Conservation (phyloP, 2,329 filamentous ascomycete genomes). For the Chaetomiaceae sp. region DNA sequence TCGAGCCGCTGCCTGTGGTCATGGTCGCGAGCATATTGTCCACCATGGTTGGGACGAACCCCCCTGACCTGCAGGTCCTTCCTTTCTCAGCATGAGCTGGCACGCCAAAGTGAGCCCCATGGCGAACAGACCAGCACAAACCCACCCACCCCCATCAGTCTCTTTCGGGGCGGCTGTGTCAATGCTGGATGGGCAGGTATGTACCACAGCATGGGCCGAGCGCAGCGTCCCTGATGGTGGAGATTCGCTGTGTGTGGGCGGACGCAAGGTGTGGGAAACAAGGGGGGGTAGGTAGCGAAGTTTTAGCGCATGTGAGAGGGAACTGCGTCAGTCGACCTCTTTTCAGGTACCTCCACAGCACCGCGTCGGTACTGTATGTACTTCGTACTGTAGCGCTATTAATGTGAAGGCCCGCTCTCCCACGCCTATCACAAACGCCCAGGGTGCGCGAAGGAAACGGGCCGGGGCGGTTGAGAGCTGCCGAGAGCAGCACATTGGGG, state of each 20-base stretch:
- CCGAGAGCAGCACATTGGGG: background rate
- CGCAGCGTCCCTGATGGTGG: background rate
- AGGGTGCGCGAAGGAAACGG: slow-evolving; percentile 1
- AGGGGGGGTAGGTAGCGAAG: background rate
- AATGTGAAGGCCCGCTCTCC: background rate
- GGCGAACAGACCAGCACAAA: background rate
- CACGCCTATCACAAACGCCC: background rate
- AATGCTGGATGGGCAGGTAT: background rate
- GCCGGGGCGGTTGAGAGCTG: background rate
- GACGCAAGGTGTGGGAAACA: background rate
- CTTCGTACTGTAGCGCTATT: too few species aligned
- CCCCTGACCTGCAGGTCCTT: slow-evolving; percentile 5
- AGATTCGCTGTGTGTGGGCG: background rate
- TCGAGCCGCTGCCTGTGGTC: slow-evolving; percentile 5
- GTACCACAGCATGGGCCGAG: background rate
- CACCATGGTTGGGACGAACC: slow-evolving; percentile 5
- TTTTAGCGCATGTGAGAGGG: background rate
- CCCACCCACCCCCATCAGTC: background rate
- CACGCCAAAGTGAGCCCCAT: slow-evolving; percentile 1
- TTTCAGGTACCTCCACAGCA: too few species aligned
- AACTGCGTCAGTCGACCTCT: background rate
- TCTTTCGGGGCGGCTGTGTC: slow-evolving; percentile 1
- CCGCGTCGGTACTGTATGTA: too few species aligned
- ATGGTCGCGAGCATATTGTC: slow-evolving; percentile 1
- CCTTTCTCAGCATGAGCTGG: slow-evolving; percentile 6